Base-by-base conservation (phyloP, 2,329 filamentous ascomycete genomes). In the Hymenoscyphus fraxineus region DNA sequence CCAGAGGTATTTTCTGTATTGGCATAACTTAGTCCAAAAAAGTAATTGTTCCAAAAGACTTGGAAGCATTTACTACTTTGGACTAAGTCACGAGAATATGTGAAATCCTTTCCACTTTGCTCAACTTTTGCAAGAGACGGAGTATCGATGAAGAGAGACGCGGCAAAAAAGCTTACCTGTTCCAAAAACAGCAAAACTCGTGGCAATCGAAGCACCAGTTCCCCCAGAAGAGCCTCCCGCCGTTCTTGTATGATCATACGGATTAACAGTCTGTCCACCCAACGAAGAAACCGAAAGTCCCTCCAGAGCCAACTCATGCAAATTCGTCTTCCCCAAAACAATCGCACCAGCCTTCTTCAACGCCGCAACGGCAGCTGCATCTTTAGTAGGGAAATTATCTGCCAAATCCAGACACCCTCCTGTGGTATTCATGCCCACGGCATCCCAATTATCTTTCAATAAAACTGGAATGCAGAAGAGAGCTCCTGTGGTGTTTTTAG, bases 301-400 rank as follows among this genome's bases (percentile, higher is more conserved):
- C 70, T 89, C 86, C 0, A 89, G 76, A 0, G 87, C 92, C 47
- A 93, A 76, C 77, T 96, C 92, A 77, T 96, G 92, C 91, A 96
- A 93, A 58, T 85, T 88, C 58, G 89, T 85, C 79, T 93, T 94
- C 3, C 91, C 92, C 60, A 96, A 78, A 38, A 95, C 80, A 27
- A 96, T 79, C 1, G 89, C 92, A 1, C 92, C 92, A 0, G 87
- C 88, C 65, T 91, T 88, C 72, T 90, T 86, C 60, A 89, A 77
- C 4, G 80, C 82, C 0, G 76, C 72, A 6, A 87, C 82, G 0
- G 83, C 78, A 0, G 80, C 77, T 0, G 83, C 82, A 67, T 85
- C 83, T 5, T 71, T 70, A 3, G 73, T 71, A 15, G 80, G 83
- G 54, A 73, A 76, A 27, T 81, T 82, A 1, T 77, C 70, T 39